Evolutionary conservation across 2,329 filamentous ascomycete species (phyloP).

Genomic region (Aspergillus piperis): DNA sequence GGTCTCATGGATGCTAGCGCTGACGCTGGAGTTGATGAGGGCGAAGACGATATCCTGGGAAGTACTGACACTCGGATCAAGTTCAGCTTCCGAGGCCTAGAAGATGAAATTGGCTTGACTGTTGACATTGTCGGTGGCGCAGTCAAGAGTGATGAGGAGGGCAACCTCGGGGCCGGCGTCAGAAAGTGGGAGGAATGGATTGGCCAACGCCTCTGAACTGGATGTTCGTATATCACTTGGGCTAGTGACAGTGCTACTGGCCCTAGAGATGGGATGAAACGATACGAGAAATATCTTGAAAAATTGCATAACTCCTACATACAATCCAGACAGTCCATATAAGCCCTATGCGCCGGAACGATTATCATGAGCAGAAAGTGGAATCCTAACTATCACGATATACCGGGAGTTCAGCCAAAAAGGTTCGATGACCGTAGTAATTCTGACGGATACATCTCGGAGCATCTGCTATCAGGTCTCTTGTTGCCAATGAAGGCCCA

Average conservation of each 20-base stretch:
- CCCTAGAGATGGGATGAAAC: neutral
- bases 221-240: neutral
- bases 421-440: neutral
- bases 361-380: neutral
- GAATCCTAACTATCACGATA: neutral
- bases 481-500: conserved; percentile 12
- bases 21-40: conserved; percentile 55
- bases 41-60: conserved; percentile 81
- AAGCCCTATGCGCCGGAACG: neutral
- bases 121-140: conserved; percentile 74
- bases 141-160: conserved; percentile 58
- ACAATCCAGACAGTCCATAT: neutral
- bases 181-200: conserved; percentile 93
- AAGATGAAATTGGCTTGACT: conserved; percentile 73
- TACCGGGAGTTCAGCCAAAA: neutral
- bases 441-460: neutral
- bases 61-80: conserved; percentile 75
- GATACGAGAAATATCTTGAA: neutral
- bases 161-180: conserved; percentile 65
- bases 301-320: neutral
- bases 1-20: conserved; percentile 80
- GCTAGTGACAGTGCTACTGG: neutral
- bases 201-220: conserved; percentile 66
- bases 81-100: conserved; percentile 80
- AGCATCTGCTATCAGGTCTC: neutral